Evolutionary conservation across 768 basidiomycete genomes (phyloP).

Genomic region (Mycena vulgaris): DNA sequence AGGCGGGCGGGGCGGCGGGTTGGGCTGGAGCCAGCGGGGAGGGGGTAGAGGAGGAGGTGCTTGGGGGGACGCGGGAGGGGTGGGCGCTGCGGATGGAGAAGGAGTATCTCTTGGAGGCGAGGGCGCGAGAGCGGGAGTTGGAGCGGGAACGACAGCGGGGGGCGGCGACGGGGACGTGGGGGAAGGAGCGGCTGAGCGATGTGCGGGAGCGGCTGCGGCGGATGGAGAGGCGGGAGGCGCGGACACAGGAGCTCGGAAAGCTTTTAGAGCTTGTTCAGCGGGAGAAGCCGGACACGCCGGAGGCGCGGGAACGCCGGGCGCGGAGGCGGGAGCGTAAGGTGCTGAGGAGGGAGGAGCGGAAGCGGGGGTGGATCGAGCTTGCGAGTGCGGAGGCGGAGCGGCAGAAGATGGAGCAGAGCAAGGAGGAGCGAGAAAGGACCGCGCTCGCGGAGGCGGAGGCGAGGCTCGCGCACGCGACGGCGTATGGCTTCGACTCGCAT

Average conservation of each 20-base stretch:
- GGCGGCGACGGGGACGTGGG: slow-evolving; percentile 26
- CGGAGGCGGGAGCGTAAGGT: too few species aligned
- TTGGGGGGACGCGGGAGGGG: slow-evolving; percentile 9
- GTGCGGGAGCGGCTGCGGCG: slow-evolving; percentile 20
- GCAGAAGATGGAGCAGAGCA: neutral
- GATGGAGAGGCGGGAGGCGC: neutral
- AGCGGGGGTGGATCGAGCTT: neutral
- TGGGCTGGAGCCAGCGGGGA: neutral
- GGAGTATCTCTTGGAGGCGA: slow-evolving; percentile 3
- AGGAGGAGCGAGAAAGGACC: neutral
- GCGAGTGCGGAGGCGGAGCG: neutral
- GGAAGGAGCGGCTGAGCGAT: slow-evolving; percentile 23
- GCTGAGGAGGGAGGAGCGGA: too few species aligned
- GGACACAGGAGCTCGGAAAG: neutral
- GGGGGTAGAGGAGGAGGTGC: neutral
- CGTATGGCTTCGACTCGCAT: neutral
- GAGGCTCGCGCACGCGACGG: too few species aligned
- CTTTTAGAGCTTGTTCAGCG: too few species aligned
- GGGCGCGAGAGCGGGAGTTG: slow-evolving; percentile 12
- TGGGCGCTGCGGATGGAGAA: slow-evolving; percentile 18
- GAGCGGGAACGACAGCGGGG: slow-evolving; percentile 27
- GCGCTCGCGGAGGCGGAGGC: too few species aligned
- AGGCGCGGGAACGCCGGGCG: too few species aligned
- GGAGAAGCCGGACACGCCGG: too few species aligned
- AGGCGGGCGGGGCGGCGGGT: too few species aligned